Evolutionary conservation across 345 rosid species (phyloP).

Genomic region (Hibiscus mutabilis): DNA sequence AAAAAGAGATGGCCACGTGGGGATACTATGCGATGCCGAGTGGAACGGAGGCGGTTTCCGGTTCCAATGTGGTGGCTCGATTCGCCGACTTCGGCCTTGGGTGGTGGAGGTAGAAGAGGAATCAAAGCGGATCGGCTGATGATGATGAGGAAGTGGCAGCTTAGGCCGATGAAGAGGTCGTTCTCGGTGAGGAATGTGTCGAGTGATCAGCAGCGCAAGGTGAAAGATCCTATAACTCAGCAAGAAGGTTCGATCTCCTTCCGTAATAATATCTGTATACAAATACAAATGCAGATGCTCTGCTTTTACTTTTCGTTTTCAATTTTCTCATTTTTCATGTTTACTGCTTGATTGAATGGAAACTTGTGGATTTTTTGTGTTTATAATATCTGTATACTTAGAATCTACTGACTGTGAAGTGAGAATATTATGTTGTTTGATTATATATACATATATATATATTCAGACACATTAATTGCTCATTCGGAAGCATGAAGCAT

Average conservation of each 20-base stretch:
- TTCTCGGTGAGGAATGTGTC: slow-evolving; percentile 29
- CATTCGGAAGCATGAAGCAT: too few relatives aligned
- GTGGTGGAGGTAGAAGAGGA: background rate
- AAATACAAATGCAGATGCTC: background rate
- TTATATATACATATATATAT: too few relatives aligned
- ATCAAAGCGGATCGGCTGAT: slow-evolving; percentile 20
- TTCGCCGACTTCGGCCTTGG: slow-evolving; percentile 20
- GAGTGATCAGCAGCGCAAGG: slow-evolving; percentile 28
- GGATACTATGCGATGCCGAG: background rate
- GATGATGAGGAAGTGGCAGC: slow-evolving; percentile 19
- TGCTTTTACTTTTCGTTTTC: background rate
- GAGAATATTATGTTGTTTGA: too few relatives aligned
- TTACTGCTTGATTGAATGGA: background rate
- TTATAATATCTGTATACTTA: too few relatives aligned
- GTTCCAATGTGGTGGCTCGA: slow-evolving; percentile 23
- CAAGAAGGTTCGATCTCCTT: slow-evolving; percentile 31
- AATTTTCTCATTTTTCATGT: background rate
- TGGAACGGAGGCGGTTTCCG: slow-evolving; percentile 3
- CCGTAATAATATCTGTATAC: background rate
- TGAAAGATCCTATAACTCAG: slow-evolving; percentile 19
- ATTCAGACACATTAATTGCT: too few relatives aligned
- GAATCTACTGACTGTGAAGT: too few relatives aligned
- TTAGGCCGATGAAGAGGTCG: slow-evolving; percentile 17
- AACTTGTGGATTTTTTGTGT: background rate
- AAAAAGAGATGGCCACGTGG: slow-evolving; percentile 3